Evolutionary conservation across 306 rosid species (phyloP), one percentile per base, ranked within the genome.

Genomic region (Ormosia semicastrata): DNA sequence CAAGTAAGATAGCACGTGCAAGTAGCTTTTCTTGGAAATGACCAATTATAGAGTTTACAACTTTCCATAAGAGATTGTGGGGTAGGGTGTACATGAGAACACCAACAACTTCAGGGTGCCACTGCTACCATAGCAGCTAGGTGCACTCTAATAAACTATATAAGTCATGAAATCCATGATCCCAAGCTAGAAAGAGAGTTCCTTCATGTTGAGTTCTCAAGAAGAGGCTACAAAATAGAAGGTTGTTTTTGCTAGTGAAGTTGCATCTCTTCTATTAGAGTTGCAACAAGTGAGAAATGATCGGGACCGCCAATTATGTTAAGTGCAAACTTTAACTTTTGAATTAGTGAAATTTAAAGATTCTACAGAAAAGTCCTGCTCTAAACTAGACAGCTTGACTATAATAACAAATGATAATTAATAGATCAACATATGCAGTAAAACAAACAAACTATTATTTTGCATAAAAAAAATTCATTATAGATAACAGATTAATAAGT

Each of bases 201-300:
- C 17, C 43, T 32, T 13, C 40, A 4, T 0, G 41, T 43, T 62
- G 41, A 33, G 15, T 81, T 90, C 97, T 85, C 98, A 93, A 87
- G 99, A 95, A 47, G 99, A 95, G 65, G 98, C 99, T 15, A 79
- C 88, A 52, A 95, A 89, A 89, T 97, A 93, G 79, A 95, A 93
- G 86, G 99, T 91, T 60, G 88, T 88, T 36, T 82, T 95, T 87
- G 86, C 87, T 59, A 82, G 90, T 49, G 99, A 95, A 78, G 88
- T 84, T 78, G 82, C 89, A 12, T 79, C 87, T 79, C 92, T 93
- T 78, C 88, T 92, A 66, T 53, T 78, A 76, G 99, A 95, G 82
- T 76, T 95, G 79, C 92, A 87, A 79, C 97, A 89, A 84, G 94
- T 81, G 59, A 89, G 97, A 84, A 94, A 90, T n/a, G 99, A 95